Conservation (phyloP, 345 rosid species). For the Populus deltoides region DNA sequence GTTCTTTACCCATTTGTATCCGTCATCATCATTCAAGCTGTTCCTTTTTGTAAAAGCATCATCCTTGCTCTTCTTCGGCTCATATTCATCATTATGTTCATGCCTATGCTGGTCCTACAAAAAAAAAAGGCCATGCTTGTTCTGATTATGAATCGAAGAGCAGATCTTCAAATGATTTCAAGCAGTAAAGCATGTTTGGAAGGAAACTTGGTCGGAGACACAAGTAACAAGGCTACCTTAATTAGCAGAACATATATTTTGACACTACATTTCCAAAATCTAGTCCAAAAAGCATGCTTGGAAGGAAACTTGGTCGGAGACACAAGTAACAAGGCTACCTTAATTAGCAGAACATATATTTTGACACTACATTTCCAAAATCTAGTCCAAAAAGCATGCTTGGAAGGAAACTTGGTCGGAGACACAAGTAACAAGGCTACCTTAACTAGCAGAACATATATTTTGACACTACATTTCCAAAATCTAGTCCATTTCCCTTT, state of each 20-base stretch:
- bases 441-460: background rate
- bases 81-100: background rate
- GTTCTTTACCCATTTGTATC: constrained; percentile 15
- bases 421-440: background rate
- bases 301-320: too few species aligned
- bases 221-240: too few species aligned
- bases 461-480: background rate
- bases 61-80: background rate
- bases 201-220: too few species aligned
- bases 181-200: background rate
- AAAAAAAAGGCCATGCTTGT: background rate
- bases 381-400: background rate
- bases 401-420: background rate
- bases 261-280: too few species aligned
- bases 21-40: constrained; percentile 10
- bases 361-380: too few species aligned
- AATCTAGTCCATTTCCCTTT: background rate
- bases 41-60: background rate
- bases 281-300: too few species aligned
- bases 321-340: too few species aligned
- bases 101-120: constrained; percentile 25
- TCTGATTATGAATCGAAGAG: background rate
- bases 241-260: too few species aligned
- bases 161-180: background rate
- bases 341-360: too few species aligned